A percentile compares a stretch with the other conserved stretches of the same genome.
Evolutionary conservation across 371 early-diverging fungal species (phyloP).

Genomic region (Mortierella sp.): DNA sequence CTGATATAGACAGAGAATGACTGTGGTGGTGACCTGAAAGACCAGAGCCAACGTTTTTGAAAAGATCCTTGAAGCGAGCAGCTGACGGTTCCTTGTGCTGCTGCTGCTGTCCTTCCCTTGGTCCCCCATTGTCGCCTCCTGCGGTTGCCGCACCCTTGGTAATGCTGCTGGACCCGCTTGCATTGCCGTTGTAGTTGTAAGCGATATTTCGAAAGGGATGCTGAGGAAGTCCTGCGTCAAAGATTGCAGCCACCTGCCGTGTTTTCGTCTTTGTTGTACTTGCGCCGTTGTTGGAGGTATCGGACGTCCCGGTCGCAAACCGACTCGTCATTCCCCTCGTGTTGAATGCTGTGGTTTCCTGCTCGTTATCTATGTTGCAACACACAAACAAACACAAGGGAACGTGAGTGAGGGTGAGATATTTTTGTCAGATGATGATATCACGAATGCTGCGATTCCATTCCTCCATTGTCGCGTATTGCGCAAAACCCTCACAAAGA

Average conservation of each 20-base stretch:
- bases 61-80: conserved; percentile 34
- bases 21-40: conserved; percentile 24
- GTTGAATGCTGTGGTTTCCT: conserved; percentile 26
- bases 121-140: conserved; percentile 19
- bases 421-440: conserved; percentile 3
- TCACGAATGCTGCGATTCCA: not conserved
- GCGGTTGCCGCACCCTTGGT: conserved; percentile 7
- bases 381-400: not conserved
- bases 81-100: conserved; percentile 32
- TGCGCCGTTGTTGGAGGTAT: not conserved
- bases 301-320: conserved; percentile 15
- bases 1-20: not conserved
- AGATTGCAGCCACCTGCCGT: not conserved
- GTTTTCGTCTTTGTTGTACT: not conserved
- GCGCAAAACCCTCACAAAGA: not conserved
- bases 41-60: conserved; percentile 31
- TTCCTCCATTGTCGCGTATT: not conserved
- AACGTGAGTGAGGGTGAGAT: not conserved
- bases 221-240: conserved; percentile 30
- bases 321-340: conserved; percentile 29
- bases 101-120: conserved; percentile 5
- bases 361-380: conserved; percentile 23
- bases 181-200: not conserved
- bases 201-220: conserved; percentile 21
- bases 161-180: not conserved